Conservation (phyloP, 2,329 filamentous ascomycete species). For the Fusarium transvaalense region DNA sequence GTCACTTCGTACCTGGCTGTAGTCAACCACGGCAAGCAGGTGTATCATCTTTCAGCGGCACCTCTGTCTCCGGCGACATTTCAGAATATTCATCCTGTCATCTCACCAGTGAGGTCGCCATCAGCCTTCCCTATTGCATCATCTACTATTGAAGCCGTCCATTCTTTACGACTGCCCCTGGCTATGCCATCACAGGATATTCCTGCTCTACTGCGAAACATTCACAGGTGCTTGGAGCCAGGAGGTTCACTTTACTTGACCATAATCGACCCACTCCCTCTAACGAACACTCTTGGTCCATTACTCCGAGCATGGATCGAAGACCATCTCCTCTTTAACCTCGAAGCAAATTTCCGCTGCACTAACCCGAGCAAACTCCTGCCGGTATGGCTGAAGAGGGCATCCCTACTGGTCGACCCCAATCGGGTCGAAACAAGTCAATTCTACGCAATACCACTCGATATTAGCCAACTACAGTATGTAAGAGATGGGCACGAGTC, state of each 20-base stretch:
- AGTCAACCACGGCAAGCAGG: slow-evolving; percentile 26
- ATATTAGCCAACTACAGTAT: slow-evolving; percentile 24
- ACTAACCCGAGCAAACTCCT: slow-evolving; percentile 69
- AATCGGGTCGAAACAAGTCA: slow-evolving; percentile 60
- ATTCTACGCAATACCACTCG: slow-evolving; percentile 58
- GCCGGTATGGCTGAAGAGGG: slow-evolving; percentile 69
- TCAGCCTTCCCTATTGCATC: slow-evolving; percentile 56
- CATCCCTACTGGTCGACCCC: slow-evolving; percentile 61
- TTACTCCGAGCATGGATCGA: slow-evolving; percentile 71
- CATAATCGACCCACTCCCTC: slow-evolving; percentile 72
- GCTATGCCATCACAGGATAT: slow-evolving; percentile 68
- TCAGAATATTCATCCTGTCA: slow-evolving; percentile 57
- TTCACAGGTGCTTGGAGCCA: slow-evolving; percentile 68
- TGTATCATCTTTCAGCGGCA: slow-evolving; percentile 34
- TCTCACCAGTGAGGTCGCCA: slow-evolving; percentile 55
- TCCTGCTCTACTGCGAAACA: slow-evolving; percentile 66
- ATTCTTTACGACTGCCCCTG: slow-evolving; percentile 68
- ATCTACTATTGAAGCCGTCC: slow-evolving; percentile 61
- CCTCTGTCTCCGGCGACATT: slow-evolving; percentile 49
- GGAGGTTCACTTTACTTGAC: slow-evolving; percentile 69
- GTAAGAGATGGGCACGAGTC: slow-evolving; percentile 37
- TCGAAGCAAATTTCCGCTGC: slow-evolving; percentile 70
- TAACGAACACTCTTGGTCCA: slow-evolving; percentile 66
- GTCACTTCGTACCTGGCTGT: slow-evolving; percentile 33
- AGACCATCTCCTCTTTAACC: slow-evolving; percentile 67